These are phyloP conservation scores for Eleusine indica DNA, from an alignment of 176 grass and related monocot species.

Conservation along the genomic window DNA sequence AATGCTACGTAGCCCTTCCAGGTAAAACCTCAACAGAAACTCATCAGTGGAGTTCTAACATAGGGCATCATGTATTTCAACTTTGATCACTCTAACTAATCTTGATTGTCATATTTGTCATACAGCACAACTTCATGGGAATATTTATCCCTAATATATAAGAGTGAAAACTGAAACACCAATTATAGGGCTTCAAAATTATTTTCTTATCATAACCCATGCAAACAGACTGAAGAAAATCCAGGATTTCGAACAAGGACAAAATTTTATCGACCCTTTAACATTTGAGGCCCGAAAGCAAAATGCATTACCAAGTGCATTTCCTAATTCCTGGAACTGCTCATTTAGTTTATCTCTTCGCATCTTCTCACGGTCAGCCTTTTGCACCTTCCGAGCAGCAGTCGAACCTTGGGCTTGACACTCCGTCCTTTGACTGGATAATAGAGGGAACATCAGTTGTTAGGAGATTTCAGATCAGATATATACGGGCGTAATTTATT, in stretches of 20 bases:
- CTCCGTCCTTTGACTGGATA: slow-evolving; percentile 46
- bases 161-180: neutral
- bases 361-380: slow-evolving; percentile 93
- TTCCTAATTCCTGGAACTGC: slow-evolving; percentile 82
- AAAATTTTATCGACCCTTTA: neutral
- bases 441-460: slow-evolving; percentile 11
- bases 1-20: neutral
- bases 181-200: neutral
- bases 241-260: neutral
- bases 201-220: neutral
- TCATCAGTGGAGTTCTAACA: no score
- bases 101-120: no score
- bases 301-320: slow-evolving; percentile 64
- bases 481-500: neutral
- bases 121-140: no score
- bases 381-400: slow-evolving; percentile 70
- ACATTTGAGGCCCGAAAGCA: neutral
- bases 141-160: neutral
- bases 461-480: slow-evolving; percentile 18
- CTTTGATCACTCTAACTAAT: no score
- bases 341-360: slow-evolving; percentile 85
- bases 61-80: no score
- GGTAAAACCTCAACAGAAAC: no score
- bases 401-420: slow-evolving; percentile 24
- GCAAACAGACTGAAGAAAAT: neutral